Percentiles rank a stretch among this genome's conserved stretches.
Conservation (phyloP, 371 early-diverging fungal genomes). For the Rhizopus microsporus region DNA sequence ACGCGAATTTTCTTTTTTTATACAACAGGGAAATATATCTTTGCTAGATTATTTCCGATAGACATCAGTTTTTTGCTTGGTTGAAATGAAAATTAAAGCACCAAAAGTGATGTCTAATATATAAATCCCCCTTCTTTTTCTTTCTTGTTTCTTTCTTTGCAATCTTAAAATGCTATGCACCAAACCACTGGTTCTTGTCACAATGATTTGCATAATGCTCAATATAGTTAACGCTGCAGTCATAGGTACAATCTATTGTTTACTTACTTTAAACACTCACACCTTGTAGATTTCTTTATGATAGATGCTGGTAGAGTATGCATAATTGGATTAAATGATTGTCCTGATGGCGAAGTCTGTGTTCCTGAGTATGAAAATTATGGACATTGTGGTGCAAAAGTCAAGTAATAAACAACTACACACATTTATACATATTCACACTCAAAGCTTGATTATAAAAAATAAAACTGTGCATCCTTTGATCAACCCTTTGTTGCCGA, state of each 20-base stretch:
- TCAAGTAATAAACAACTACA: neutral
- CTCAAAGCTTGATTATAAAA: neutral
- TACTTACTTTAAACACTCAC: neutral
- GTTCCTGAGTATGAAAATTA: conserved; percentile 16
- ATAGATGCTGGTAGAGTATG: conserved; percentile 18
- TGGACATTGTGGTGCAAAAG: conserved; percentile 20
- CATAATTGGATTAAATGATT: conserved; percentile 17
- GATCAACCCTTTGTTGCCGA: neutral
- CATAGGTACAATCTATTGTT: neutral
- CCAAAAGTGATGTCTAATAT: neutral
- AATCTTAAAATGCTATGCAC: conserved; percentile 6
- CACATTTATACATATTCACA: neutral
- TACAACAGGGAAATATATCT: too few relatives aligned
- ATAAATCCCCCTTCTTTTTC: neutral
- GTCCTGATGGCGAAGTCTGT: conserved; percentile 23
- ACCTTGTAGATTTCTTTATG: neutral
- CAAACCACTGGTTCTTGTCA: neutral
- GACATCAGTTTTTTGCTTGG: neutral
- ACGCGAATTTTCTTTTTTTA: too few relatives aligned
- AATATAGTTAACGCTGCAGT: conserved; percentile 1
- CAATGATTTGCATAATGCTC: neutral
- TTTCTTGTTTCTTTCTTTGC: conserved; percentile 2
- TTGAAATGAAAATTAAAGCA: neutral
- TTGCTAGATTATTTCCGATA: too few relatives aligned
- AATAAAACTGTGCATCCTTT: neutral